These are phyloP conservation scores for Barnettozyma botsteinii DNA, from an alignment of 805 yeast genomes.

Conservation along the genomic window DNA sequence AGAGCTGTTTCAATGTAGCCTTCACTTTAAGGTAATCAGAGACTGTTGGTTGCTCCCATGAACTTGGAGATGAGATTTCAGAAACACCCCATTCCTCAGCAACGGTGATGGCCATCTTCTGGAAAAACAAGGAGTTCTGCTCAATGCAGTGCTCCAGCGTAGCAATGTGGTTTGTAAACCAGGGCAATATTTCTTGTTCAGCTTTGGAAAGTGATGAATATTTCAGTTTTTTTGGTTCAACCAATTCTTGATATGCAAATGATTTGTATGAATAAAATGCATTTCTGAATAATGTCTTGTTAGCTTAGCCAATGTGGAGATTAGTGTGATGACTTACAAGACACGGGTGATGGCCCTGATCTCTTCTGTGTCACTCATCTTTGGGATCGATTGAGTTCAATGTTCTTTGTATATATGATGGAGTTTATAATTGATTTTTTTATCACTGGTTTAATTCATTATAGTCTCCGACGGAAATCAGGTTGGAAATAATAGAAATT, in stretches of 20 bases:
- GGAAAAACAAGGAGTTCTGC: slow-evolving; percentile 40
- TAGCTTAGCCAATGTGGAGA: not conserved
- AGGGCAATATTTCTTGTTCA: slow-evolving; percentile 42
- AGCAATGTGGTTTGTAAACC: slow-evolving; percentile 41
- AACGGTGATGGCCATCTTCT: slow-evolving; percentile 36
- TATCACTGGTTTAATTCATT: no score
- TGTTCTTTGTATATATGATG: no score
- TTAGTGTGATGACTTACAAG: not conserved
- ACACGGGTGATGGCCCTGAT: not conserved
- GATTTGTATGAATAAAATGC: slow-evolving; percentile 30
- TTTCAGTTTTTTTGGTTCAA: slow-evolving; percentile 30
- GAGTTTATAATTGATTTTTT: no score
- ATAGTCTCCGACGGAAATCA: no score
- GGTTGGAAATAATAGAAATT: no score
- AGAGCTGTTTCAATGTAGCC: slow-evolving; percentile 49
- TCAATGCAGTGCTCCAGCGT: slow-evolving; percentile 38
- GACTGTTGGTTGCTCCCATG: slow-evolving; percentile 37
- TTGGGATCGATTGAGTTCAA: no score
- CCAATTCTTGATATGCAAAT: slow-evolving; percentile 29
- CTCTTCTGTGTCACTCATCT: not conserved
- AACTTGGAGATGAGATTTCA: slow-evolving; percentile 25
- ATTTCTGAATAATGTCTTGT: not conserved
- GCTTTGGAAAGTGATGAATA: slow-evolving; percentile 31
- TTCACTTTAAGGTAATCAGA: slow-evolving; percentile 53
- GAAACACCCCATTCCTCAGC: slow-evolving; percentile 48